phyloP scores from a whole-genome alignment of 208 protist species.

The Crithidia fasciculata region DNA sequence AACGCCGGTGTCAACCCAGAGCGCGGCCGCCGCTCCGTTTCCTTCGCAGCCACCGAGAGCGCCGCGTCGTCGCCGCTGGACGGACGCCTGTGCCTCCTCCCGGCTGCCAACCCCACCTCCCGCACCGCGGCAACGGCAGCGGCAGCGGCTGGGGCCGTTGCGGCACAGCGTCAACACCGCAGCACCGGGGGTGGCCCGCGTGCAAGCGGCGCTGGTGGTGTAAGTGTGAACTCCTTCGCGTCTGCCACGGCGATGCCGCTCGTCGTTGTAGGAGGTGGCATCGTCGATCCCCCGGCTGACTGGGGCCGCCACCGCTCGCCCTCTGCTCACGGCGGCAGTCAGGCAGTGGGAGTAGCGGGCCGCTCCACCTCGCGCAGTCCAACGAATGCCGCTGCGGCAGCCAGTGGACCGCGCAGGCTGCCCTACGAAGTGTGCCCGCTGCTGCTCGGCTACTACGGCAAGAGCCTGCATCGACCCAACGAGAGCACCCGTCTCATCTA shows the following conservation, averaged over 20 bases:
- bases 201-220: background rate
- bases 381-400: background rate
- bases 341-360: too few relatives aligned
- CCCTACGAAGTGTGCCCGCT: constrained; percentile 38
- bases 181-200: background rate
- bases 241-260: constrained; percentile 13
- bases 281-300: constrained; percentile 14
- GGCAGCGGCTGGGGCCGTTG: background rate
- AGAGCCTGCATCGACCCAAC: constrained; percentile 10
- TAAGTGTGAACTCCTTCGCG: background rate
- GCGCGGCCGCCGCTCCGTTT: background rate
- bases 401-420: constrained; percentile 6
- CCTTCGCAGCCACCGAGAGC: background rate
- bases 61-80: constrained; percentile 6
- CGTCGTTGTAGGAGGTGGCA: constrained; percentile 15
- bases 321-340: background rate
- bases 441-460: constrained; percentile 25
- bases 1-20: background rate
- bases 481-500: constrained; percentile 3
- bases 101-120: background rate
- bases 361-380: too few relatives aligned
- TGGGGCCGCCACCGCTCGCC: constrained; percentile 1
- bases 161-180: too few relatives aligned
- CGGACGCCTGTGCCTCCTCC: background rate
- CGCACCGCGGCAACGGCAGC: background rate